Evolutionary conservation across 495 filamentous ascomycete genomes (phyloP).

Genomic region (Recurvomyces mirabilis): DNA sequence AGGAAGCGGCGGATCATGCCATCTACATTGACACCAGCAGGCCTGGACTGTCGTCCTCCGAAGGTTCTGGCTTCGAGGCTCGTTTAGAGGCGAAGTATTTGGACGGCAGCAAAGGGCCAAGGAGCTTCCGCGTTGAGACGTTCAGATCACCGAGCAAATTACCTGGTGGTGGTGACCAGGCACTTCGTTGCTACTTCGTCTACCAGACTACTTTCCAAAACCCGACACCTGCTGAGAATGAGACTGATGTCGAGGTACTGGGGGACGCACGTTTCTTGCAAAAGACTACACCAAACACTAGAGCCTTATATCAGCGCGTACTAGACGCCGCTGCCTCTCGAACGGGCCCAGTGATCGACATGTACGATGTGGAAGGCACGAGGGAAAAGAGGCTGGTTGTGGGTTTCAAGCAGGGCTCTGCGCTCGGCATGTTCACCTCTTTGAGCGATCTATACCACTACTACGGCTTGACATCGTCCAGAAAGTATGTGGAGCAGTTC

Average conservation of each 20-base stretch:
- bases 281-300: slow-evolving; percentile 92
- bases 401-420: slow-evolving; percentile 85
- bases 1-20: slow-evolving; percentile 88
- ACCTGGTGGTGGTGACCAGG: slow-evolving; percentile 58
- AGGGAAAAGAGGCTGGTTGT: slow-evolving; percentile 87
- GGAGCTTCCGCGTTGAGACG: slow-evolving; percentile 85
- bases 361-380: slow-evolving; percentile 86
- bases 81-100: slow-evolving; percentile 92
- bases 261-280: slow-evolving; percentile 88
- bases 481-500: slow-evolving; percentile 98
- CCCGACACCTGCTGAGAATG: slow-evolving; percentile 53
- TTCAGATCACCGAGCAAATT: slow-evolving; percentile 70
- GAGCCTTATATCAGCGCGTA: slow-evolving; percentile 84
- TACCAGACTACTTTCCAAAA: slow-evolving; percentile 89
- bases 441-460: slow-evolving; percentile 96
- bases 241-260: slow-evolving; percentile 83
- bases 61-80: slow-evolving; percentile 82
- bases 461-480: slow-evolving; percentile 89
- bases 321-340: slow-evolving; percentile 71
- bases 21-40: slow-evolving; percentile 97
- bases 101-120: slow-evolving; percentile 51
- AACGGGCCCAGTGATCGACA: slow-evolving; percentile 90
- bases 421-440: slow-evolving; percentile 87
- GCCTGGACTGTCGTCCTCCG: slow-evolving; percentile 62
- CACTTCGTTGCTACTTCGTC: slow-evolving; percentile 95